Evolutionary conservation across 495 filamentous ascomycete genomes (phyloP).

Genomic region (Sordaria brevicollis): DNA sequence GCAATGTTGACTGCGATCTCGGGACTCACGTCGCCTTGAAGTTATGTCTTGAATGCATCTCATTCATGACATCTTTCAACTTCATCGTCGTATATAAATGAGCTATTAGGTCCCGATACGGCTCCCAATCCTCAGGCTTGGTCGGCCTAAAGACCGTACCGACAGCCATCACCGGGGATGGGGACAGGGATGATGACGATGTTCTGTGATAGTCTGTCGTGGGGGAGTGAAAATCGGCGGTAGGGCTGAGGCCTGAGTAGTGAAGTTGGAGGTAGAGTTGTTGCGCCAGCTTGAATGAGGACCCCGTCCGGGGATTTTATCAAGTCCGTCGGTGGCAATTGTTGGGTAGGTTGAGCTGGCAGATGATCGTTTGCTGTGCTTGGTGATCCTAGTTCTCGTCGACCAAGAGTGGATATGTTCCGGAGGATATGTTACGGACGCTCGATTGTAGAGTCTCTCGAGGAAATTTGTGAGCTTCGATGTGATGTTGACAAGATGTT

Average conservation of each 20-base stretch:
- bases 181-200: background rate
- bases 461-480: background rate
- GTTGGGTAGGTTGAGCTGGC: background rate
- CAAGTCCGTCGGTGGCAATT: background rate
- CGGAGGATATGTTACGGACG: background rate
- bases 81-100: conserved; percentile 24
- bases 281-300: background rate
- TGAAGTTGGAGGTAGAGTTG: background rate
- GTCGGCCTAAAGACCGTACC: conserved; percentile 11
- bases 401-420: background rate
- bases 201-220: background rate
- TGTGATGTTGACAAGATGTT: background rate
- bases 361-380: background rate
- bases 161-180: background rate
- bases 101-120: conserved; percentile 22
- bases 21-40: conserved; percentile 27
- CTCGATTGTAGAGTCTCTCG: background rate
- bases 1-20: no score
- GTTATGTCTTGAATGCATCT: conserved; percentile 17
- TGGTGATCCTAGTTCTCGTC: background rate
- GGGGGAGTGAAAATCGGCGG: background rate
- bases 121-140: conserved; percentile 29
- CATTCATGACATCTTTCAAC: conserved; percentile 26
- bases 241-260: background rate
- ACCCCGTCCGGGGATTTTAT: background rate